These are phyloP conservation scores for Hysterium pulicare DNA, from an alignment of 2,329 filamentous ascomycete genomes.

Conservation along the genomic window DNA sequence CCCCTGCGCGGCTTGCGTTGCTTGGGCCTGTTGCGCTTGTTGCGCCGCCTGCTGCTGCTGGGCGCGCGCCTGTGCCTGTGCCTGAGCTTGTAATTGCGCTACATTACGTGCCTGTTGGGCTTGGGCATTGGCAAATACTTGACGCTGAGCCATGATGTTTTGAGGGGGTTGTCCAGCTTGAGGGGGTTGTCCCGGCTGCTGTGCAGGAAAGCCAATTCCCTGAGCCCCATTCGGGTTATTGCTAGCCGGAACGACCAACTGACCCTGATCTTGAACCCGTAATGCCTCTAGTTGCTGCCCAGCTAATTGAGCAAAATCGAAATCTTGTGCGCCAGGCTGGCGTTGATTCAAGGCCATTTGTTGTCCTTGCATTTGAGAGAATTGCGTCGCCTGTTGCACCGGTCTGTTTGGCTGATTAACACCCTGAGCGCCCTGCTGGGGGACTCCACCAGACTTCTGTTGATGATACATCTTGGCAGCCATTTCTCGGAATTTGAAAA, in stretches of 20 bases:
- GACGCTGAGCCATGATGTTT: constrained; percentile 28
- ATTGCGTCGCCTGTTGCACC: constrained; percentile 23
- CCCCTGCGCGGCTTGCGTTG: constrained; percentile 17
- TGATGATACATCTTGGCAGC: constrained; percentile 34
- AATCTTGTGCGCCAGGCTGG: constrained; percentile 22
- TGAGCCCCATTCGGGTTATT: constrained; percentile 48
- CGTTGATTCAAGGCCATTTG: constrained; percentile 39
- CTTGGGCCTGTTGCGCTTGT: constrained; percentile 45
- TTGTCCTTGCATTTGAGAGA: constrained; percentile 25
- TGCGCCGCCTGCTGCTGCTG: constrained; percentile 36
- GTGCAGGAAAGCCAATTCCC: constrained; percentile 30
- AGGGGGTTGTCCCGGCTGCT: constrained; percentile 17
- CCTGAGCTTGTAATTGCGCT: constrained; percentile 32
- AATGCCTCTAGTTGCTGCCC: constrained; percentile 61
- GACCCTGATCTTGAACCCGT: constrained; percentile 58
- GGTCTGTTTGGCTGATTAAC: neutral
- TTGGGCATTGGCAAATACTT: constrained; percentile 17
- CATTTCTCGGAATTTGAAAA: constrained; percentile 50
- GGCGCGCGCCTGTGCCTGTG: constrained; percentile 39
- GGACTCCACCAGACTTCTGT: constrained; percentile 1
- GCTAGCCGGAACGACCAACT: constrained; percentile 62
- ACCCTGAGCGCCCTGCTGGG: constrained; percentile 21
- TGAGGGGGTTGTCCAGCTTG: constrained; percentile 26
- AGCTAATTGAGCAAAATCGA: constrained; percentile 55
- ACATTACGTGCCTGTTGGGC: constrained; percentile 38